A percentile compares a stretch with the other conserved stretches of the same genome.
Evolutionary conservation across 139 green algal genomes (phyloP).

Genomic region (Coccomyxa sp.): DNA sequence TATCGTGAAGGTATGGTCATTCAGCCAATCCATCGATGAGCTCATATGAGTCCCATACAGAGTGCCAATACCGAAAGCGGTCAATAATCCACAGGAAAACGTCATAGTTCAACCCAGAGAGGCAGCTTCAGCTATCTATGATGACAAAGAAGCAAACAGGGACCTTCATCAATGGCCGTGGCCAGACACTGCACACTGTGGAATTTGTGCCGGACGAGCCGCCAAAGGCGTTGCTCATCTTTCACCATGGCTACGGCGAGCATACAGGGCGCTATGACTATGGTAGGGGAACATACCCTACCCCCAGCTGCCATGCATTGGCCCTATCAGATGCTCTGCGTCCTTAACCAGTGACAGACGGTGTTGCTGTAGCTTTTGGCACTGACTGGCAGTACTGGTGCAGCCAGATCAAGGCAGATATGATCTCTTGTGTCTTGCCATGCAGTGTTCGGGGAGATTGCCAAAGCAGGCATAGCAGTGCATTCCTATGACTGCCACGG

Average conservation of each 20-base stretch:
- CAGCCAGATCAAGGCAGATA: neutral
- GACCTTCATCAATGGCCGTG: constrained; percentile 1
- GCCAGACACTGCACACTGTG: neutral
- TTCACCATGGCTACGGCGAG: constrained; percentile 57
- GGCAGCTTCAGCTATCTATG: no score
- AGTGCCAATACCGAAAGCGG: no score
- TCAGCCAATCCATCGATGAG: no score
- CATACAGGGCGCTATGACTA: constrained; percentile 47
- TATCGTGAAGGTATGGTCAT: no score
- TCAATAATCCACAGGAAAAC: no score
- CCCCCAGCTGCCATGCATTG: neutral
- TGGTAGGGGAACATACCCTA: neutral
- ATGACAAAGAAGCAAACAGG: neutral
- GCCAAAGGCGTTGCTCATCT: constrained; percentile 28
- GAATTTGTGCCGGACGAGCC: neutral
- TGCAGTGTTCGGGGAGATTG: constrained; percentile 26
- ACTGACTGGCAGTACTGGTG: neutral
- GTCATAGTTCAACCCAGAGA: no score
- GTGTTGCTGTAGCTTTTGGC: neutral
- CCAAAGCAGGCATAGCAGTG: constrained; percentile 37
- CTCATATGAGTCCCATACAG: no score
- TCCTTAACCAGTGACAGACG: neutral
- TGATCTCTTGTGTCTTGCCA: neutral
- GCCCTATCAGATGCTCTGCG: neutral
- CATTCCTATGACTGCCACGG: constrained; percentile 32